These are phyloP conservation scores for Eremothecium gossypii DNA, from an alignment of 1,139 yeast genomes.

Conservation along the genomic window DNA sequence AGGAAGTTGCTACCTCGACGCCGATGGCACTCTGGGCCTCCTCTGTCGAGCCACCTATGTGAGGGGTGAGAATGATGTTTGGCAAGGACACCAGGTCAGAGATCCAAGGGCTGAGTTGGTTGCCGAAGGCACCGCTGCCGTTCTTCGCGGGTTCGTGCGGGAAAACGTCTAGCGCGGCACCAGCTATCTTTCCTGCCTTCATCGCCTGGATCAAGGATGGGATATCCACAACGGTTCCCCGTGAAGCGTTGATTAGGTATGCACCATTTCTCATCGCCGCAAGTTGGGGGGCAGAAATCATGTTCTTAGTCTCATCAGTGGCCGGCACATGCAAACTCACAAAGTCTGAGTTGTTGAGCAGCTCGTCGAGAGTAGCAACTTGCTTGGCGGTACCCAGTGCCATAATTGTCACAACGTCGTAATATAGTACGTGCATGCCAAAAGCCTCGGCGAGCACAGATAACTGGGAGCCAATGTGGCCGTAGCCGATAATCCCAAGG, in stretches of 20 bases:
- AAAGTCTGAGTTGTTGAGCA: slow-evolving; percentile 74
- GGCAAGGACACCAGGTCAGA: slow-evolving; percentile 73
- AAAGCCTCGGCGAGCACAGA: slow-evolving; percentile 94
- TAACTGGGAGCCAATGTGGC: slow-evolving; percentile 96
- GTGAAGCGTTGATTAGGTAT: slow-evolving; percentile 87
- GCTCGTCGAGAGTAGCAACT: slow-evolving; percentile 74
- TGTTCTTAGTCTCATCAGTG: slow-evolving; percentile 80
- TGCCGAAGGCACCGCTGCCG: slow-evolving; percentile 70
- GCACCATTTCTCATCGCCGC: slow-evolving; percentile 96
- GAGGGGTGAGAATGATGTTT: slow-evolving; percentile 91
- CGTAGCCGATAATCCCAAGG: slow-evolving; percentile 93
- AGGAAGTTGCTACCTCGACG: slow-evolving; percentile 80
- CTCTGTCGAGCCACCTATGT: slow-evolving; percentile 98
- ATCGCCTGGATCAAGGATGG: slow-evolving; percentile 88
- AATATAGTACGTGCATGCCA: slow-evolving; percentile 95
- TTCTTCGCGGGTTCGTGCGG: slow-evolving; percentile 98
- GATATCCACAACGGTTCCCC: slow-evolving; percentile 96
- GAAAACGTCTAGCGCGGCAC: slow-evolving; percentile 94
- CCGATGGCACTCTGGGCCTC: slow-evolving; percentile 99
- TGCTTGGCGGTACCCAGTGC: slow-evolving; percentile 95
- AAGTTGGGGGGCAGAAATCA: slow-evolving; percentile 84
- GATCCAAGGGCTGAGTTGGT: slow-evolving; percentile 73
- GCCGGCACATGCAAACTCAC: slow-evolving; percentile 94
- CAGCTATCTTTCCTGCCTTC: slow-evolving; percentile 90
- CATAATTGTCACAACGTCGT: slow-evolving; percentile 90